Percentiles rank a stretch among this genome's conserved stretches.
phyloP scores from a whole-genome alignment of 192 early-diverging fungal genomes.

The Backusella tuberculispora region DNA sequence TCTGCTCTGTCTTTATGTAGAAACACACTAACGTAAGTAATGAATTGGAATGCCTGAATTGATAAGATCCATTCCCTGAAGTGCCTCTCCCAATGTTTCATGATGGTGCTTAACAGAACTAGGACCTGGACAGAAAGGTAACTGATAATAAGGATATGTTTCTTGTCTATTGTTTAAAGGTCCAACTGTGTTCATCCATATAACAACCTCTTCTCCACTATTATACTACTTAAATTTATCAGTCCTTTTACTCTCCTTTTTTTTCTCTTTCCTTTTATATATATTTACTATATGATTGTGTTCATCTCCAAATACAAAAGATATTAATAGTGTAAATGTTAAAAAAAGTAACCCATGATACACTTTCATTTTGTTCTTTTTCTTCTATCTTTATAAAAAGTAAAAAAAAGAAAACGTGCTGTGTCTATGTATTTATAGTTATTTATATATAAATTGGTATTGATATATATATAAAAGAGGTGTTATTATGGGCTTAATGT shows the following conservation, averaged over 20 bases:
- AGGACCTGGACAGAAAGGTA: slow-evolving; percentile 73
- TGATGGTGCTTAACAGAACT: slow-evolving; percentile 70
- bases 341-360: neutral
- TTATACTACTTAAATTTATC: slow-evolving; percentile 49
- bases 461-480: neutral
- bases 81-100: slow-evolving; percentile 79
- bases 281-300: slow-evolving; percentile 36
- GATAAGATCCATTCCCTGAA: slow-evolving; percentile 75
- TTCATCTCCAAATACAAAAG: slow-evolving; percentile 32
- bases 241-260: neutral
- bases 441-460: neutral
- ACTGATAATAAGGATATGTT: slow-evolving; percentile 72
- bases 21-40: slow-evolving; percentile 56
- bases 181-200: slow-evolving; percentile 73
- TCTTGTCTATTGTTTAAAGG: slow-evolving; percentile 70
- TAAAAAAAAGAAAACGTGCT: neutral
- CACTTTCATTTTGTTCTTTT: slow-evolving; percentile 1
- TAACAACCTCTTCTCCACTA: slow-evolving; percentile 66
- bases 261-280: neutral
- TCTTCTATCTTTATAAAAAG: neutral
- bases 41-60: slow-evolving; percentile 71
- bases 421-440: neutral
- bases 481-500: slow-evolving; percentile 1
- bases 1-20: neutral
- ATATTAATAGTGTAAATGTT: slow-evolving; percentile 2